These are phyloP conservation scores for Umbilicus rupestris DNA, from an alignment of 164 flowering plant species.

Conservation along the genomic window DNA sequence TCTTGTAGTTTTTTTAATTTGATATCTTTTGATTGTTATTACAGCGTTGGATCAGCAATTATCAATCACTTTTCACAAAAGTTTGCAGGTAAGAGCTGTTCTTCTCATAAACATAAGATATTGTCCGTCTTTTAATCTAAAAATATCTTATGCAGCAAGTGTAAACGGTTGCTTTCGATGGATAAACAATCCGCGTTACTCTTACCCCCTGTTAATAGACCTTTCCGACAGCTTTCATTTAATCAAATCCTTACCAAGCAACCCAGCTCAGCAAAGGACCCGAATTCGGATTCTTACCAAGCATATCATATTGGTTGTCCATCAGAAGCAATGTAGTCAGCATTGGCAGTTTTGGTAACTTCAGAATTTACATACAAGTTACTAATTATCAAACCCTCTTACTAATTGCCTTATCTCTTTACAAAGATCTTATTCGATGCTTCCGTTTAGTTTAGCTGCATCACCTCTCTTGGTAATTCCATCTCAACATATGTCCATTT, in stretches of 20 bases:
- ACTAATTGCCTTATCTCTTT: not conserved
- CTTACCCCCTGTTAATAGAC: constrained; percentile 70
- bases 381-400: not conserved
- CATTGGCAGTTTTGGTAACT: not conserved
- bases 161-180: constrained; percentile 54
- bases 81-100: constrained; percentile 56
- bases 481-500: no score
- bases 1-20: not conserved
- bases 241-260: constrained; percentile 18
- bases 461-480: not conserved
- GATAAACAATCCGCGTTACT: constrained; percentile 50
- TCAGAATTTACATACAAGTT: no score
- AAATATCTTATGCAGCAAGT: constrained; percentile 49
- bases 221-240: constrained; percentile 29
- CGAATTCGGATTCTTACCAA: constrained; percentile 17
- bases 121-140: not conserved
- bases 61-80: constrained; percentile 56
- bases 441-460: not conserved
- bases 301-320: constrained; percentile 71
- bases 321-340: constrained; percentile 35
- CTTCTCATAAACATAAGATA: not conserved
- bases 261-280: constrained; percentile 27
- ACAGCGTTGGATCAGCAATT: constrained; percentile 83
- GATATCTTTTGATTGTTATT: not conserved
- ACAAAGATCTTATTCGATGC: not conserved